phyloP scores from a whole-genome alignment of 2,329 filamentous ascomycete species.

The Moelleriella libera region DNA sequence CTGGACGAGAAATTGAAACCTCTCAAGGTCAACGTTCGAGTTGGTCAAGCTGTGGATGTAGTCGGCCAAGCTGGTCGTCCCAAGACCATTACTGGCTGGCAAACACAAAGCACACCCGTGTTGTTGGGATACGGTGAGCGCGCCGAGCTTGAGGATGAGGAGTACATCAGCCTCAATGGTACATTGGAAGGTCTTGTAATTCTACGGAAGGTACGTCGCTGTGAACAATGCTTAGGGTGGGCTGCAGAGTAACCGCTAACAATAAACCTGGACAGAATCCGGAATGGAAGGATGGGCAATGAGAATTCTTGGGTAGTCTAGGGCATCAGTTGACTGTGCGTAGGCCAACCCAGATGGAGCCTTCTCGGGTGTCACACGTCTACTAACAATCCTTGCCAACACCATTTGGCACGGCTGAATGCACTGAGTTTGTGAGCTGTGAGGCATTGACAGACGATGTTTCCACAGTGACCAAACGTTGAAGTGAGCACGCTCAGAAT shows the following conservation, averaged over 20 bases:
- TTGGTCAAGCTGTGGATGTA: constrained; percentile 95
- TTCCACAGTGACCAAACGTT: too few relatives aligned
- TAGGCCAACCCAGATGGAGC: too few relatives aligned
- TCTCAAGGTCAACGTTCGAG: constrained; percentile 86
- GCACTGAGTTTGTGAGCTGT: too few relatives aligned
- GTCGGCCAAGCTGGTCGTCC: constrained; percentile 93
- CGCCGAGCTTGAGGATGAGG: constrained; percentile 92
- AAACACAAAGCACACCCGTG: constrained; percentile 98
- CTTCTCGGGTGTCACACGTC: too few relatives aligned
- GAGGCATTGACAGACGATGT: too few relatives aligned
- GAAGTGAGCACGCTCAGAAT: too few relatives aligned
- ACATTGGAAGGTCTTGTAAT: constrained; percentile 92
- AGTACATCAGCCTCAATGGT: constrained; percentile 85
- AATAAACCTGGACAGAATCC: constrained; percentile 16
- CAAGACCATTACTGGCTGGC: constrained; percentile 99
- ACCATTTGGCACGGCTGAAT: too few relatives aligned
- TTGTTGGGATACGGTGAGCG: constrained; percentile 88
- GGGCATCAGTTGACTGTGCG: too few relatives aligned
- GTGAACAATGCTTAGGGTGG: not conserved
- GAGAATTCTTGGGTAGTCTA: constrained; percentile 2
- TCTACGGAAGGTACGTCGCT: constrained; percentile 69
- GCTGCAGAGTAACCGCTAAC: not conserved
- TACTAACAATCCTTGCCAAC: too few relatives aligned
- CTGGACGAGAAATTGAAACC: constrained; percentile 91
- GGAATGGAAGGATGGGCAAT: constrained; percentile 25